phyloP scores from a whole-genome alignment of 768 basidiomycete species.

The Agrocybe pediades region DNA sequence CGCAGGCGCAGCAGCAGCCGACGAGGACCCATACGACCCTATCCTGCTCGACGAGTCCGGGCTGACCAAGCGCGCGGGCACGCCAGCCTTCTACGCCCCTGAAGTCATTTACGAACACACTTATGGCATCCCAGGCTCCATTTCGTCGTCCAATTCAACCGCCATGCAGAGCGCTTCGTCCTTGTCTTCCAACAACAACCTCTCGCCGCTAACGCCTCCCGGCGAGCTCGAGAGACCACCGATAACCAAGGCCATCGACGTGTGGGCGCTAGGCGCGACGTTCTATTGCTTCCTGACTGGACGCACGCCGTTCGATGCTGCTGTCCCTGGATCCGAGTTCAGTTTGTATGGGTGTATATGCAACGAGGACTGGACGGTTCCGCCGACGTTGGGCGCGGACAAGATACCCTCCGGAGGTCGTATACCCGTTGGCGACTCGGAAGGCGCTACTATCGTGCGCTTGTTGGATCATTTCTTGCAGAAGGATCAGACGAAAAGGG shows the following conservation, averaged over 20 bases:
- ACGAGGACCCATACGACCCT: slow-evolving; percentile 50
- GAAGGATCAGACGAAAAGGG: slow-evolving; percentile 75
- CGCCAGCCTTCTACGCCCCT: slow-evolving; percentile 94
- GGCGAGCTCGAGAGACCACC: slow-evolving; percentile 36
- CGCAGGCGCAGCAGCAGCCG: slow-evolving; percentile 45
- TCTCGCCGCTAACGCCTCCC: slow-evolving; percentile 15
- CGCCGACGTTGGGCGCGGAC: slow-evolving; percentile 74
- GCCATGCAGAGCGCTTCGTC: slow-evolving; percentile 24
- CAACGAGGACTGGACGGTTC: slow-evolving; percentile 70
- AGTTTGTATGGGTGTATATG: slow-evolving; percentile 80
- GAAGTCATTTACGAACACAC: slow-evolving; percentile 82
- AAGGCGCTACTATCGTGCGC: slow-evolving; percentile 65
- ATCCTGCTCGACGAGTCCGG: slow-evolving; percentile 83
- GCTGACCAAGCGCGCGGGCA: slow-evolving; percentile 89
- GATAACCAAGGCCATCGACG: slow-evolving; percentile 92
- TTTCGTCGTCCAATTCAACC: slow-evolving; percentile 11
- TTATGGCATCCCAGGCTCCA: slow-evolving; percentile 28
- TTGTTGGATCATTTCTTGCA: slow-evolving; percentile 77
- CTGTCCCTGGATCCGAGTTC: slow-evolving; percentile 51
- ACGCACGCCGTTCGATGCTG: slow-evolving; percentile 65
- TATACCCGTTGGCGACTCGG: slow-evolving; percentile 27
- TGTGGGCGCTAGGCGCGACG: slow-evolving; percentile 98
- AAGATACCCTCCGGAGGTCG: slow-evolving; percentile 64
- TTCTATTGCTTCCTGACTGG: slow-evolving; percentile 94
- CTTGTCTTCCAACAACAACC: no score